Evolutionary conservation across 495 filamentous ascomycete species (phyloP), one percentile per base, ranked within the genome.

Genomic region (Aspergillus mulundensis): DNA sequence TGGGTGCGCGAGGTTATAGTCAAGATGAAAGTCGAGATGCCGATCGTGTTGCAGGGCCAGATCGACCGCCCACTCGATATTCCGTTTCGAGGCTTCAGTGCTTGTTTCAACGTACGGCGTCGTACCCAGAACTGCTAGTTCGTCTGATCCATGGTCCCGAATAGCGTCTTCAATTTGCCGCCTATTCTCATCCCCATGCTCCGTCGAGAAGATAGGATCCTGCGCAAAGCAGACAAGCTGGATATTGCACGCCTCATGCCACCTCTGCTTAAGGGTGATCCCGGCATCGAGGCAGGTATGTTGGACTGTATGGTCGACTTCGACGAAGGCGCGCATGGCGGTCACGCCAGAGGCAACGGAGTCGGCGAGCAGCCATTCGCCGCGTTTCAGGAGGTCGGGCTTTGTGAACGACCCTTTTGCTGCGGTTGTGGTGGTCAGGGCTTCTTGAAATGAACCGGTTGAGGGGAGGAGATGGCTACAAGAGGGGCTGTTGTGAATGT

Each of bases 141-240:
- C 38, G 1, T 53, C 45, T 10, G 72, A 66, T 8, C 25, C 53
- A 0, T 50, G n/a, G 3, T 11, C 3, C 3, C 46, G 55, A 1
- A 76, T 64, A 0, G 85, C 85, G 4, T 70, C 47, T 25, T 79
- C 69, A 30, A 88, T 72, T 1, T 85, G 50, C 11, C 48, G 50
- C 32, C 74, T 73, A 40, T 77, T 78, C 34, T 71, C 57, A 0
- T 74, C 77, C 14, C 74, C 79, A 51, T 80, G 61, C 11, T 70
- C 57, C 15, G 76, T 76, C 1, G 83, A 84, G 67, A 85, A 87
- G 12, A 90, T 72, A 15, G 87, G 80, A 45, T 89, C 80, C 57
- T 91, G 88, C 5, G 87, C 87, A 64, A 89, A 92, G 1, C 77
- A 81, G 54, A 82, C 87, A n/a, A 92, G 78, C 61, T 90, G 87